Percentiles rank a stretch among this genome's conserved stretches.
phyloP scores from a whole-genome alignment of 768 basidiomycete species.

The Rhizopogon rudus region DNA sequence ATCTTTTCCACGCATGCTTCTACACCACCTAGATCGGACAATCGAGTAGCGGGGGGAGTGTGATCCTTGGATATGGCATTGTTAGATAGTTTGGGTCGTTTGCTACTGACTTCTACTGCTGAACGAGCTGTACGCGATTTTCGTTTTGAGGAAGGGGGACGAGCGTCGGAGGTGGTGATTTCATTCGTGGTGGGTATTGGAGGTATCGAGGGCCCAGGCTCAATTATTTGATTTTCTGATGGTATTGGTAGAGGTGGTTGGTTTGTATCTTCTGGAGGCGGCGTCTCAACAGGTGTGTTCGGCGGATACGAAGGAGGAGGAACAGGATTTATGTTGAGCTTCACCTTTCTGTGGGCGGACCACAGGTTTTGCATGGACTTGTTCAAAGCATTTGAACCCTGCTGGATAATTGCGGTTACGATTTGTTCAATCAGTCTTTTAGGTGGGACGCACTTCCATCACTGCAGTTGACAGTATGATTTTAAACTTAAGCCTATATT shows the following conservation, averaged over 20 bases:
- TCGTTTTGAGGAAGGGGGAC: constrained; percentile 45
- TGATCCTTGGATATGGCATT: constrained; percentile 38
- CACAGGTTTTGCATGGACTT: constrained; percentile 77
- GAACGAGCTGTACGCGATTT: constrained; percentile 52
- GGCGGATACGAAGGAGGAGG: constrained; percentile 7
- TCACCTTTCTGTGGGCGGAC: constrained; percentile 61
- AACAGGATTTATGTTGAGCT: constrained; percentile 58
- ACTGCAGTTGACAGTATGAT: no score
- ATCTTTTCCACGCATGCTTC: constrained; percentile 85
- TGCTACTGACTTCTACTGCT: constrained; percentile 47
- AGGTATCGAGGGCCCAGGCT: not conserved
- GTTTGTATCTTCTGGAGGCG: not conserved
- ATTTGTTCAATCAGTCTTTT: not conserved
- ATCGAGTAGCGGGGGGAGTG: constrained; percentile 65
- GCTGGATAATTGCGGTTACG: constrained; percentile 36
- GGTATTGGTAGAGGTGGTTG: not conserved
- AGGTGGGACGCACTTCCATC: constrained; percentile 3
- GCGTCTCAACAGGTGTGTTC: not conserved
- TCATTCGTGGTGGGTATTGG: constrained; percentile 12
- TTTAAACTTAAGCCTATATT: no score
- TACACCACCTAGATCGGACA: constrained; percentile 87
- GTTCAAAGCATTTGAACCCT: constrained; percentile 75
- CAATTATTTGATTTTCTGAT: not conserved
- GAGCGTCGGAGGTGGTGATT: constrained; percentile 4
- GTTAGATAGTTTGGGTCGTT: constrained; percentile 46